Conservation (phyloP, 495 filamentous ascomycete species). For the Talaromyces liani region DNA sequence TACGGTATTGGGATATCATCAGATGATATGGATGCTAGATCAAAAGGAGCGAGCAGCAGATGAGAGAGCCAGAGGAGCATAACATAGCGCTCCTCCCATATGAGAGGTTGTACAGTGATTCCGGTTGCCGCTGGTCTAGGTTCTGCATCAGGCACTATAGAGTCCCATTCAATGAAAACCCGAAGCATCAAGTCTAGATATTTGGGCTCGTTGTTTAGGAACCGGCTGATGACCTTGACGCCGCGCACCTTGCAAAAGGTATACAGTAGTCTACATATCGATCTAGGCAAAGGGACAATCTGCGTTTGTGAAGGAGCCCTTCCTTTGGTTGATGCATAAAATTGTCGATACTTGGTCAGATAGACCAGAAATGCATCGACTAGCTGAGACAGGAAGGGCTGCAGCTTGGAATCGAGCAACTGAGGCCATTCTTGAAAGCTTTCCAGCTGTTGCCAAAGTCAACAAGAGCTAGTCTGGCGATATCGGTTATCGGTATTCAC, state of each 20-base stretch:
- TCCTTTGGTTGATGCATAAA: slow-evolving; percentile 26
- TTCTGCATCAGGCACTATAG: slow-evolving; percentile 10
- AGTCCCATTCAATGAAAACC: slow-evolving; percentile 51
- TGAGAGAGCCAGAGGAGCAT: slow-evolving; percentile 91
- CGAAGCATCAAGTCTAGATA: slow-evolving; percentile 71
- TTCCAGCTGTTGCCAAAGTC: slow-evolving; percentile 53
- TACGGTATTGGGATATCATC: slow-evolving; percentile 31
- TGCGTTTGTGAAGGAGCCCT: slow-evolving; percentile 16
- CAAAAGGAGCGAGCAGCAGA: slow-evolving; percentile 86
- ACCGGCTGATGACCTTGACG: slow-evolving; percentile 82
- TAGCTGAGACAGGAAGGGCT: slow-evolving; percentile 61
- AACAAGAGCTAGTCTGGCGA: neutral
- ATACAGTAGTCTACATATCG: slow-evolving; percentile 73
- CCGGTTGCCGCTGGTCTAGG: neutral
- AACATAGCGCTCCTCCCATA: slow-evolving; percentile 86
- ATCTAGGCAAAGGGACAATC: slow-evolving; percentile 53
- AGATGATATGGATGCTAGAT: slow-evolving; percentile 76
- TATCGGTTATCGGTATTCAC: slow-evolving; percentile 5
- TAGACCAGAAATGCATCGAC: slow-evolving; percentile 68
- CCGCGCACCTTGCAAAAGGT: slow-evolving; percentile 92
- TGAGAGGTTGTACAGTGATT: slow-evolving; percentile 28
- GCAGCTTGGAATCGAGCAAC: slow-evolving; percentile 83
- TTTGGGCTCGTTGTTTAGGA: slow-evolving; percentile 80
- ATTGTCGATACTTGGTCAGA: slow-evolving; percentile 35
- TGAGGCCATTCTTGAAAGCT: slow-evolving; percentile 96